These are phyloP conservation scores for Collariella sp. DNA, from an alignment of 495 filamentous ascomycete genomes.

Conservation along the genomic window DNA sequence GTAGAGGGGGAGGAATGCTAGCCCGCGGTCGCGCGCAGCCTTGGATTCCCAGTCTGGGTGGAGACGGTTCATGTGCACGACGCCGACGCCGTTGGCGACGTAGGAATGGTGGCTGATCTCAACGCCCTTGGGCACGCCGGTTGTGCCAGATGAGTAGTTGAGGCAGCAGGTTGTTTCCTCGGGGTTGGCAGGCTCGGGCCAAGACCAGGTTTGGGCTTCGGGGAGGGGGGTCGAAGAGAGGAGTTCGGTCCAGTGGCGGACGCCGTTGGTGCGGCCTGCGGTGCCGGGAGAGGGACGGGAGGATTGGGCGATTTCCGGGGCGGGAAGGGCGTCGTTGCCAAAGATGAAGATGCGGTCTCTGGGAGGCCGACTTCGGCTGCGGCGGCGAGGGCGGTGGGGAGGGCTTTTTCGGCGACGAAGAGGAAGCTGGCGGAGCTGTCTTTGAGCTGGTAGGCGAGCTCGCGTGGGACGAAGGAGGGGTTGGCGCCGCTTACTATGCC, in stretches of 20 bases:
- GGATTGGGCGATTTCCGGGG: constrained; percentile 32
- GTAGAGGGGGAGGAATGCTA: constrained; percentile 65
- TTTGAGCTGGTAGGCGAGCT: constrained; percentile 65
- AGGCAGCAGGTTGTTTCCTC: constrained; percentile 39
- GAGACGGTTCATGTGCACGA: constrained; percentile 38
- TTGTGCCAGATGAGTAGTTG: constrained; percentile 73
- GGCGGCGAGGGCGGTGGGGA: constrained; percentile 59
- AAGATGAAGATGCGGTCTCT: constrained; percentile 42
- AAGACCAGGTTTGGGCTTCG: constrained; percentile 38
- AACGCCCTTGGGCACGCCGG: constrained; percentile 77
- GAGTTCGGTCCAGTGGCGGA: constrained; percentile 38
- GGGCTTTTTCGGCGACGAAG: constrained; percentile 45
- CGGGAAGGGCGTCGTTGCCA: constrained; percentile 23
- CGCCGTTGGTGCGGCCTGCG: constrained; percentile 29
- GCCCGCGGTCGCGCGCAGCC: constrained; percentile 16
- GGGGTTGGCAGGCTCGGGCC: constrained; percentile 31
- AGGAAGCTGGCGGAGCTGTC: constrained; percentile 61
- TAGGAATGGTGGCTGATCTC: constrained; percentile 69
- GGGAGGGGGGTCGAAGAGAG: constrained; percentile 31
- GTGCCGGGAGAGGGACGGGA: constrained; percentile 32
- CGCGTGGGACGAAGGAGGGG: constrained; percentile 60
- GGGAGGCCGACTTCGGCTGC: constrained; percentile 57
- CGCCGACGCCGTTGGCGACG: constrained; percentile 55
- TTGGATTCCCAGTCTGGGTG: constrained; percentile 36
- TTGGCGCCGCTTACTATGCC: constrained; percentile 76